Base-by-base conservation (phyloP, 1,139 yeast species). In the Suhomyces bolitotheri region DNA sequence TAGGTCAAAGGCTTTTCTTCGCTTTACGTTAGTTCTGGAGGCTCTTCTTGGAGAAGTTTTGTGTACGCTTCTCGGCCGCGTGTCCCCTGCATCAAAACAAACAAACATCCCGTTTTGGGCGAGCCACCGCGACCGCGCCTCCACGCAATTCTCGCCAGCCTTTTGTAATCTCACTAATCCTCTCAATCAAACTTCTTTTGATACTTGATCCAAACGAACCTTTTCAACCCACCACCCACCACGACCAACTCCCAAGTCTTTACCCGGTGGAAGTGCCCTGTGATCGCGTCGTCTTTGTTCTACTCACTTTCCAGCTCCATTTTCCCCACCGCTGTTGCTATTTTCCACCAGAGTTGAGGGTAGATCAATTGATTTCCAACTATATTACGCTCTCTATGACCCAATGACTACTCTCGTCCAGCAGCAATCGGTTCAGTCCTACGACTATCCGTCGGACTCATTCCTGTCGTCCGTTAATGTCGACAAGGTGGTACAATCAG, bases 401-500 rank as follows among this genome's bases (percentile, higher is more conserved):
- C 17, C 33, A 28, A 58, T 57, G 64, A 43, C 62, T 25, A 52
- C 60, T 16, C 50, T 58, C 34, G 56, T 49, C 33, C 58, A 51
- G 40, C 47, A 50, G 39, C 49, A 47, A 39, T 46, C 54, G 39
- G 47, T 47, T 16, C 50, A 44, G 31, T 47, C 51, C 36, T 49
- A 50, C 38, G 56, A 46, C 40, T 46, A 50, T 42, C 41, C 36
- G 34, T 45, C 50, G 24, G 41, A 39, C 34, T 40, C 50, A 49
- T 31, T 30, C 21, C 28, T 42, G 17, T 56, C 62, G 36, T 54
- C 61, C 39, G 56, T 52, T 26, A 64, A 68, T 43, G 73, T 69
- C 37, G 76, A 70, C 45, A 65, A 64, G 47, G 75, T 71, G 25
- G 75, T 69, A 27, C 73, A 72, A 52, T 66, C 78, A 15, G 83